Evolutionary conservation across 805 yeast genomes (phyloP).

Genomic region (Candida germanica): DNA sequence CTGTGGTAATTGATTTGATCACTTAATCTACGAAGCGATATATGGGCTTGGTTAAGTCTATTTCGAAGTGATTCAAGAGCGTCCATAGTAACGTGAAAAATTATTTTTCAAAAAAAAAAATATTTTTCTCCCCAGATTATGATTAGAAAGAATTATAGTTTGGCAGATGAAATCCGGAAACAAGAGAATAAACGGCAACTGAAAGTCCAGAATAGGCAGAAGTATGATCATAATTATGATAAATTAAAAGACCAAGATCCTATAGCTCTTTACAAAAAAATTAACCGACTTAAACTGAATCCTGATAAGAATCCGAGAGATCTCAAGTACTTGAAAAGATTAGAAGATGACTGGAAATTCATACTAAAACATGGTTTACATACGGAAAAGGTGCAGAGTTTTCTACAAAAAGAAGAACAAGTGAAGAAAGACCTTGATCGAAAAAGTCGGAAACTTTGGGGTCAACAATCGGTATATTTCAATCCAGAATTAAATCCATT

Average conservation of each 20-base stretch:
- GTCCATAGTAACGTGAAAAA: constrained; percentile 25
- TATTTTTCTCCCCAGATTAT: constrained; percentile 4
- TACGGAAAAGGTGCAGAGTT: constrained; percentile 22
- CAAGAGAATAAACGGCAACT: constrained; percentile 34
- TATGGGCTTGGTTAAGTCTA: constrained; percentile 40
- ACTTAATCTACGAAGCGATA: constrained; percentile 35
- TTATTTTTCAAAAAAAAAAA: constrained; percentile 13
- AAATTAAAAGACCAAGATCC: constrained; percentile 32
- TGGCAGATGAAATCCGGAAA: constrained; percentile 36
- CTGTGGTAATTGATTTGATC: constrained; percentile 36
- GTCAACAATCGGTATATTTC: constrained; percentile 52
- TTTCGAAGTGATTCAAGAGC: constrained; percentile 40
- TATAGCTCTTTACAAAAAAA: constrained; percentile 28
- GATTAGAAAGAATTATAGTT: constrained; percentile 31
- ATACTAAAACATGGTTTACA: constrained; percentile 34
- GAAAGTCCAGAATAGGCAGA: constrained; percentile 36
- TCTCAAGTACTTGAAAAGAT: constrained; percentile 18
- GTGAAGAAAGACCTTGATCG: constrained; percentile 16
- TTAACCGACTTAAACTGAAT: constrained; percentile 25
- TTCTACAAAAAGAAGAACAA: constrained; percentile 18
- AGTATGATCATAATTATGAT: constrained; percentile 24
- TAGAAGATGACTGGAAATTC: constrained; percentile 41
- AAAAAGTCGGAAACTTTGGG: constrained; percentile 44
- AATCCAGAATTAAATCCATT: constrained; percentile 65
- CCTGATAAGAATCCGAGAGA: constrained; percentile 4